These are phyloP conservation scores for Xylariaceae sp. DNA, from an alignment of 2,329 filamentous ascomycete species.

Conservation along the genomic window DNA sequence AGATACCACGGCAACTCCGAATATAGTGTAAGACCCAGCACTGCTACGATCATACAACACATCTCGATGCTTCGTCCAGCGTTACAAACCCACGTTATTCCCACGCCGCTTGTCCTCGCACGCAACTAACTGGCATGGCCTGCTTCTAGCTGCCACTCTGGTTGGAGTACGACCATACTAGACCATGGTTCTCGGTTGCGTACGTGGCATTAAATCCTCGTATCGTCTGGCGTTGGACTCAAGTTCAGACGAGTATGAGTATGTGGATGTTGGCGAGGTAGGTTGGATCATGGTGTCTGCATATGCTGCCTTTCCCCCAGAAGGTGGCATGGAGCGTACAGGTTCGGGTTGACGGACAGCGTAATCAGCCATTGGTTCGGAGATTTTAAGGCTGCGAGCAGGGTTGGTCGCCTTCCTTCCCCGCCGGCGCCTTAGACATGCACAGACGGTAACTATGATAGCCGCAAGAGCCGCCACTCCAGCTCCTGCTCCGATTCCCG, in stretches of 20 bases:
- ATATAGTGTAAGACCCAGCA: too few species aligned
- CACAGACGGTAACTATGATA: constrained; percentile 34
- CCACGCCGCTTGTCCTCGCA: background rate
- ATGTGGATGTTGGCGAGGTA: constrained; percentile 17
- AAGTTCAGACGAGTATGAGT: constrained; percentile 32
- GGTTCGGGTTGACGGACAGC: constrained; percentile 34
- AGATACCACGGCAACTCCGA: too few species aligned
- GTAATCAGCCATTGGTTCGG: constrained; percentile 42
- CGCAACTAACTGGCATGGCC: background rate
- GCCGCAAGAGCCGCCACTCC: constrained; percentile 38
- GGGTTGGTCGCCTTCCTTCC: constrained; percentile 21
- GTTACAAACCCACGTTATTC: too few species aligned
- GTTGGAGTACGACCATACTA: constrained; percentile 6
- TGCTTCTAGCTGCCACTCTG: background rate
- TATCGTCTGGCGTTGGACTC: constrained; percentile 50
- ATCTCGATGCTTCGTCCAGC: too few species aligned
- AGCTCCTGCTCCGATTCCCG: constrained; percentile 45
- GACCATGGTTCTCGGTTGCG: constrained; percentile 39
- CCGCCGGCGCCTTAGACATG: constrained; percentile 35
- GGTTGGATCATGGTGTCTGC: constrained; percentile 6
- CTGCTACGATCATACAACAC: too few species aligned
- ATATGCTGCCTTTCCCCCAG: constrained; percentile 4
- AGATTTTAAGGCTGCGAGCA: constrained; percentile 39
- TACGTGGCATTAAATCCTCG: constrained; percentile 52
- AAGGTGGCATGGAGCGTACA: constrained; percentile 17